Base-by-base conservation (phyloP, 805 yeast species). In the Kuraishia cidri region DNA sequence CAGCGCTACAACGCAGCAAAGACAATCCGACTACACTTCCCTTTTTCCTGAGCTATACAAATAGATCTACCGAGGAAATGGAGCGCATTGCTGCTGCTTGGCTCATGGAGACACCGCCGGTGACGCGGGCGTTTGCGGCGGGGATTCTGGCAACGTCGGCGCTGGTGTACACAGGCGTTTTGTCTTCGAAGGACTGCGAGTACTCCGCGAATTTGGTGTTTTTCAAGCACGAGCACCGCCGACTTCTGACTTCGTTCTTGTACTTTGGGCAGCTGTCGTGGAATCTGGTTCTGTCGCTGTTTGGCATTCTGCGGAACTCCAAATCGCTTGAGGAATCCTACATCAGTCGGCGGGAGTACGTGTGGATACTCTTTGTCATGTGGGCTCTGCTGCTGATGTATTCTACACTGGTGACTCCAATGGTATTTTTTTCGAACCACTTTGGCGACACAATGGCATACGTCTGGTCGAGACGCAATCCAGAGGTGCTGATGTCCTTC, bases 391-490 rank as follows among this genome's bases (percentile, higher is more conserved):
- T 64, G n/a, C 27, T 63, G 23, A 26, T 54, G 9, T 58, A 57
- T 34, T 44, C 61, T n/a, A 38, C 47, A 8, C 42, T 43, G 24
- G 31, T 47, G 8, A 43, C 47, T 22, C 47, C 55, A 17, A 31
- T 62, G 12, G 46, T 48, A 18, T 41, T 63, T 30, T 40, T 64
- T 18, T 72, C 74, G 3, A 47, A 57, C 2, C 46, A 58, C 13
- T 49, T 75, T 18, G 49, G 48, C 25, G 56, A 54, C 19, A 44
- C 54, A 5, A 38, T 72, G 27, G 44, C 62, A 6, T 72, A 66
- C 40, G 49, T 72, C 19, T 62, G 72, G 64, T 58, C 75, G 3
- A 54, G 72, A 19, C 58, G 64, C 13, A 58, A 62, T 36, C 70
- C 72, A 3, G 58, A 58, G 23, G 52, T 54, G 11, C 52, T 55